Conservation (phyloP, 169 alveolate species). For the Plasmodium inui region DNA sequence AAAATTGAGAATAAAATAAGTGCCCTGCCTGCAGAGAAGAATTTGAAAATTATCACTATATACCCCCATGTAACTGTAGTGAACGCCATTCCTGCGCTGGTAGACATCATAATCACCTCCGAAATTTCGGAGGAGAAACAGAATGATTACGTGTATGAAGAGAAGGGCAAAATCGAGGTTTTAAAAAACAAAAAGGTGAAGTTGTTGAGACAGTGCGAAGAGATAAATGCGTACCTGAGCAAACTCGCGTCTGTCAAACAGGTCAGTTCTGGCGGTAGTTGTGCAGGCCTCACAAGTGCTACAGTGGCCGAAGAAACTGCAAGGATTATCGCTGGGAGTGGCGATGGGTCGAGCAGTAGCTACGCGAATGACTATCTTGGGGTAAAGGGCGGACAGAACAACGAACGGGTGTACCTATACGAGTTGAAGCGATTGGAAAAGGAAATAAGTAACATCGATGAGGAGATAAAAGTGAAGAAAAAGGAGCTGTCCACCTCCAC, state of each 20-base stretch:
- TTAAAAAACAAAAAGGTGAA: constrained; percentile 46
- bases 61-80: constrained; percentile 88
- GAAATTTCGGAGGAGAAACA: constrained; percentile 61
- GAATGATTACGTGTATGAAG: constrained; percentile 53
- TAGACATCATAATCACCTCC: constrained; percentile 75
- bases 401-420: constrained; percentile 38
- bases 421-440: constrained; percentile 56
- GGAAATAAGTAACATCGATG: constrained; percentile 59
- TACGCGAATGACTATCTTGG: neutral
- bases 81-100: constrained; percentile 86
- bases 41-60: constrained; percentile 82
- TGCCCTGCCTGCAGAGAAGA: constrained; percentile 88
- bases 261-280: neutral
- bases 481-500: constrained; percentile 29
- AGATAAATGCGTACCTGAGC: constrained; percentile 37
- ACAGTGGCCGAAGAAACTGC: neutral
- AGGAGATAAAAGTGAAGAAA: constrained; percentile 54
- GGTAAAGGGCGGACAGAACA: constrained; percentile 2
- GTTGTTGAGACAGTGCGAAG: constrained; percentile 43
- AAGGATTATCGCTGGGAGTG: no score
- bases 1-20: constrained; percentile 81
- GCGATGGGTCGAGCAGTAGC: neutral
- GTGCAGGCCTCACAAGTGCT: neutral
- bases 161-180: constrained; percentile 30
- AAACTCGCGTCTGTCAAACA: neutral